These are phyloP conservation scores for Irpex sp. DNA, from an alignment of 1,284 basidiomycete species.

Conservation along the genomic window DNA sequence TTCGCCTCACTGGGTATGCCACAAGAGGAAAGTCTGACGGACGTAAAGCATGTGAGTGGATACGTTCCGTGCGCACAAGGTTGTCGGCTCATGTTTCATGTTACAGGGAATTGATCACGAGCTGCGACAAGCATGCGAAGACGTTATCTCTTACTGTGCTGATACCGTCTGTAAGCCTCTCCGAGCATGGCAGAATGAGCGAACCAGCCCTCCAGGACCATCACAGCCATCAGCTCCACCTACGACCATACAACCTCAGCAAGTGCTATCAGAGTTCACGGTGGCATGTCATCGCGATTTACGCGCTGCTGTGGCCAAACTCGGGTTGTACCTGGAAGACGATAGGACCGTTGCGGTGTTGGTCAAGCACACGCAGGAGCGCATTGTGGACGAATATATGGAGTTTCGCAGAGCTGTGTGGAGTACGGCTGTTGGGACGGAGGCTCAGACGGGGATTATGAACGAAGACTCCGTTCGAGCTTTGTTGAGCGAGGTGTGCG, in stretches of 20 bases:
- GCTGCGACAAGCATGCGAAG: conserved; percentile 79
- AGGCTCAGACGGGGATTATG: conserved; percentile 22
- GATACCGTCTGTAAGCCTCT: conserved; percentile 49
- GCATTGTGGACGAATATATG: conserved; percentile 72
- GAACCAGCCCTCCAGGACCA: conserved; percentile 33
- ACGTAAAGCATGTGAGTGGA: conserved; percentile 58
- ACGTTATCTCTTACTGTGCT: conserved; percentile 68
- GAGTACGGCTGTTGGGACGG: conserved; percentile 31
- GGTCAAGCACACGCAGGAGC: conserved; percentile 70
- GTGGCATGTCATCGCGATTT: conserved; percentile 52
- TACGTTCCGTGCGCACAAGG: not conserved
- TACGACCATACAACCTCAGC: conserved; percentile 31
- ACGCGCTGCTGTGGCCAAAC: conserved; percentile 45
- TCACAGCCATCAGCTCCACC: conserved; percentile 40
- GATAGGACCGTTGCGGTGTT: conserved; percentile 74
- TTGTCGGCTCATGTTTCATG: not conserved
- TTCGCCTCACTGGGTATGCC: conserved; percentile 66
- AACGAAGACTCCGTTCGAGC: conserved; percentile 34
- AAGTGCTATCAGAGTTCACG: conserved; percentile 51
- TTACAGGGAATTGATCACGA: conserved; percentile 79
- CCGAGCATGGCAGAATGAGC: conserved; percentile 51
- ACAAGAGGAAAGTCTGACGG: conserved; percentile 53
- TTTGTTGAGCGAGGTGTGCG: conserved; percentile 30
- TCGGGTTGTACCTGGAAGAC: conserved; percentile 78
- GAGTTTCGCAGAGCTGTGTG: conserved; percentile 55